Evolutionary conservation across 495 filamentous ascomycete genomes (phyloP), one percentile per base, ranked within the genome.

Genomic region (Trichoderma virens): DNA sequence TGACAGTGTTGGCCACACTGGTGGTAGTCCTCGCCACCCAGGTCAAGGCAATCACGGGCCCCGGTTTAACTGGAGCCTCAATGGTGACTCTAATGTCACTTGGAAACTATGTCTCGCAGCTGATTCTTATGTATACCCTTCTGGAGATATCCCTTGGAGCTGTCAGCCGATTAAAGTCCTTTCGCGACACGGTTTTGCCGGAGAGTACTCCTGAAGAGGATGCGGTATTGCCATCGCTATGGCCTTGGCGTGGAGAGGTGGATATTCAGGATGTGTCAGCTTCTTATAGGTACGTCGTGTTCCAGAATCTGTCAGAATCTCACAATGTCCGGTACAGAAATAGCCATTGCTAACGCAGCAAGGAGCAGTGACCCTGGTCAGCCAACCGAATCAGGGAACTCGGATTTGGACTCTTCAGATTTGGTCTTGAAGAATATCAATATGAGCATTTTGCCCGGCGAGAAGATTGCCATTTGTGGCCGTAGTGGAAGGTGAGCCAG

Each of bases 41-140:
- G 59, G 66, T 79, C n/a, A 66, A 67, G 38, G 38, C 6, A 18
- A 11, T 41, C 30, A 71, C 72, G 4, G 75, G 75, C 62, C 75
- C 78, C 4, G 85, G 80, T 8, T 81, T 77, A 47, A 74, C 83
- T 14, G 87, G 86, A 47, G 82, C 87, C 16, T 81, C 83, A 0
- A 41, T 79, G 32, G 69, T 75, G 14, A 73, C 72, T 5, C 65
- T 78, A 13, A 71, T 78, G 54, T 45, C 60, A 3, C 69, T 75
- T 31, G 71, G 68, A 13, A 41, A 62, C 5, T 68, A 41, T 4
- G 59, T 76, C 18, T 66, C 67, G 18, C 27, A 20, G 3, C 67
- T 78, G 23, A 62, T 76, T 11, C 65, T 63, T 25, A 61, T 45
- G 30, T 77, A 70, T 62, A 74, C 75, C 6, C 5, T 30, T 3